phyloP scores from a whole-genome alignment of 2,329 filamentous ascomycete genomes.

The Calonectria pseudoturangicola region DNA sequence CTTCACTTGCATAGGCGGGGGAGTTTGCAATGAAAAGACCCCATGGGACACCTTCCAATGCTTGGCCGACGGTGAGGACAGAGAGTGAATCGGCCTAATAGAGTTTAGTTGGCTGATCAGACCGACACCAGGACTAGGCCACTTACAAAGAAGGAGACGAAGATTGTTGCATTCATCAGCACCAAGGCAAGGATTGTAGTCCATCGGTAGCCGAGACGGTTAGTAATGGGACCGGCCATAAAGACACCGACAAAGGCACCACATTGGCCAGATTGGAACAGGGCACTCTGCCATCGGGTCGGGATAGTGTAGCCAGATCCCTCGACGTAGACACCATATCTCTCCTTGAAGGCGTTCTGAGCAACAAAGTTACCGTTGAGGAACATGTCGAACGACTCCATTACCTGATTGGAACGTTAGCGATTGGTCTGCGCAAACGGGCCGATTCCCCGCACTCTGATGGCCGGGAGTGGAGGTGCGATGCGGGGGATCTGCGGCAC shows the following conservation, averaged over 20 bases:
- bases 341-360: conserved; percentile 58
- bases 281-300: conserved; percentile 62
- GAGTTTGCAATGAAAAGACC: conserved; percentile 77
- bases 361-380: conserved; percentile 67
- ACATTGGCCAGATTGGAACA: conserved; percentile 58
- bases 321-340: conserved; percentile 56
- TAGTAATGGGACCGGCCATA: conserved; percentile 59
- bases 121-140: accelerated
- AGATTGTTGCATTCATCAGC: conserved; percentile 60
- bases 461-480: background rate
- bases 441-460: background rate
- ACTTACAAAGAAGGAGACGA: conserved; percentile 70
- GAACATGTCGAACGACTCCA: conserved; percentile 70
- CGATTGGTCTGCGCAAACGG: background rate
- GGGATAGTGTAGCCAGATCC: conserved; percentile 58
- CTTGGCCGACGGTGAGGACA: conserved; percentile 68
- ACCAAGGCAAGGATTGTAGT: conserved; percentile 60
- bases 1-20: conserved; percentile 75
- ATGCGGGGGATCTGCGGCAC: conserved; percentile 44
- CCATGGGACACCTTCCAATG: conserved; percentile 76
- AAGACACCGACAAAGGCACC: conserved; percentile 60
- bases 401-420: conserved; percentile 58
- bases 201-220: conserved; percentile 58
- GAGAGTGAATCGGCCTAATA: conserved; percentile 56
- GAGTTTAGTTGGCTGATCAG: background rate